Conservation (phyloP, 257 asterid species). For the Fraxinus cuspidata region DNA sequence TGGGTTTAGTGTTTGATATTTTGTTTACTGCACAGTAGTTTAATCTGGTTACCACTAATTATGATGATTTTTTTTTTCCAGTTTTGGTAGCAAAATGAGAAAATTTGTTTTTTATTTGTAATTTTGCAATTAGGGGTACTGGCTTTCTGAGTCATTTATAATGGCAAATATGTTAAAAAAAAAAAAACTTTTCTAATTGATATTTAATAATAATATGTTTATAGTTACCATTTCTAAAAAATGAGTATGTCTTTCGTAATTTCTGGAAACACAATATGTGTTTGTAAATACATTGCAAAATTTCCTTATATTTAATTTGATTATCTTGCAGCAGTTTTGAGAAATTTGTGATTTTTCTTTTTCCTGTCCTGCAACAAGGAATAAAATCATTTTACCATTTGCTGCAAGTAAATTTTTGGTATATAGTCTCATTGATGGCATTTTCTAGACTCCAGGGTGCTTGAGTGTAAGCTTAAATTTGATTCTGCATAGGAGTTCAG, state of each 20-base stretch:
- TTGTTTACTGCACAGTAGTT: background rate
- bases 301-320: background rate
- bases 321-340: constrained; percentile 6
- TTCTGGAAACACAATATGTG: background rate
- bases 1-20: background rate
- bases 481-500: background rate
- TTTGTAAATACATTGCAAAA: background rate
- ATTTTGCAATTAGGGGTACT: background rate
- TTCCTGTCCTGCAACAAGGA: constrained; percentile 2
- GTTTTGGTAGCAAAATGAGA: background rate
- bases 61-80: too few species aligned
- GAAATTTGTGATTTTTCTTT: background rate
- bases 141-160: background rate
- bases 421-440: background rate
- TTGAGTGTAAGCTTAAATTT: background rate
- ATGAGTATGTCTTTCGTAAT: background rate
- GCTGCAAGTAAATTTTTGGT: background rate
- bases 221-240: background rate
- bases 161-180: background rate
- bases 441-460: constrained; percentile 8
- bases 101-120: too few species aligned
- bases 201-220: too few species aligned
- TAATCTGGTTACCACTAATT: background rate
- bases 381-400: constrained; percentile 1
- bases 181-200: background rate